Evolutionary conservation across 768 basidiomycete species (phyloP).

Genomic region (Trametopsis cervina): DNA sequence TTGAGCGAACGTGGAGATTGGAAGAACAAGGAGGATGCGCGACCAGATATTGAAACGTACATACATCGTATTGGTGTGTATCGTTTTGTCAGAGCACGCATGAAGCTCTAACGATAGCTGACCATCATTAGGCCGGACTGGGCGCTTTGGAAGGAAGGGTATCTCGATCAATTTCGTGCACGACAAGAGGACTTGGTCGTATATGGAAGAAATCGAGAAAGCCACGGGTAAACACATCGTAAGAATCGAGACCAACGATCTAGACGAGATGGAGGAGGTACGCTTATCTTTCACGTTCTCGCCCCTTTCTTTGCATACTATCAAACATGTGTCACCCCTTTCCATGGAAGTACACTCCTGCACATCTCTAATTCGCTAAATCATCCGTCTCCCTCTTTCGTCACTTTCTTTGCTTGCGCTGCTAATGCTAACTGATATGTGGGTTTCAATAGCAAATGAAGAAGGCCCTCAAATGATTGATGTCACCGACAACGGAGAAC

Average conservation of each 20-base stretch:
- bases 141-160: conserved; percentile 95
- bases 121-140: conserved; percentile 72
- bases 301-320: not conserved
- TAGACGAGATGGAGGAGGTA: conserved; percentile 94
- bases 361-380: not conserved
- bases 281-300: conserved; percentile 18
- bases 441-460: conserved; percentile 61
- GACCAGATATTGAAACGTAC: conserved; percentile 93
- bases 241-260: conserved; percentile 80
- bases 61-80: conserved; percentile 90
- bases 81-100: not conserved
- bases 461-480: conserved; percentile 57
- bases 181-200: conserved; percentile 76
- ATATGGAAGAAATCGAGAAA: conserved; percentile 88
- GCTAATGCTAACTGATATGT: not conserved
- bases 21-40: conserved; percentile 38
- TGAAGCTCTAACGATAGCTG: not conserved
- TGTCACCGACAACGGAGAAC: not conserved
- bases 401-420: not conserved
- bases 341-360: too few species aligned
- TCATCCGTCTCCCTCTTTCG: not conserved
- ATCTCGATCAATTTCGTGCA: conserved; percentile 98
- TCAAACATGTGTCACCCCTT: too few species aligned
- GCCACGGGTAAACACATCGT: conserved; percentile 72
- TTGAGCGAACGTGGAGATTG: conserved; percentile 61